Conservation (phyloP, 306 rosid genomes). For the Chamaecrista fasciculata region DNA sequence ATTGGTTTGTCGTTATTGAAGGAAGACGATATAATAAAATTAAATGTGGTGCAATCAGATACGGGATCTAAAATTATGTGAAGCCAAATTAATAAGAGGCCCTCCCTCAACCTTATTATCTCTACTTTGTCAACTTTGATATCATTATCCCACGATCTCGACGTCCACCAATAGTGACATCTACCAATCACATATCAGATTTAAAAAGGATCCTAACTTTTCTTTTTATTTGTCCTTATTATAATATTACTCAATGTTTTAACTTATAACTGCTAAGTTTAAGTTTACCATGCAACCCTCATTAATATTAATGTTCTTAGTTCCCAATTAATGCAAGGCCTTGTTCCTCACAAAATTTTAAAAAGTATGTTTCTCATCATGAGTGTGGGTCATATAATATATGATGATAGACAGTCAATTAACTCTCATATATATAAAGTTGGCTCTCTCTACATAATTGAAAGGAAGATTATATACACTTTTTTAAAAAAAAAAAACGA, state of each 20-base stretch:
- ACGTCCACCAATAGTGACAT: constrained; percentile 42
- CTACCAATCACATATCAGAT: neutral
- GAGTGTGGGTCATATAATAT: neutral
- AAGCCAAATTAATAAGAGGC: constrained; percentile 28
- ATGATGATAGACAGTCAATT: too few species aligned
- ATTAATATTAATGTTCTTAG: neutral
- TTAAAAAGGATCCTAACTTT: neutral
- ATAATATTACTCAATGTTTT: neutral
- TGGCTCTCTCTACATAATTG: too few species aligned
- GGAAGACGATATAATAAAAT: constrained; percentile 37
- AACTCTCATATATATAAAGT: too few species aligned
- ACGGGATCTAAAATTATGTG: constrained; percentile 17
- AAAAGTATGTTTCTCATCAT: neutral
- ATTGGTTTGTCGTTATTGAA: constrained; percentile 54
- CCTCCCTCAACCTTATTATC: constrained; percentile 47
- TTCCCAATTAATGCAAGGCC: neutral
- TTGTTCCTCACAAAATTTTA: neutral
- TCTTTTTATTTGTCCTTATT: constrained; percentile 1
- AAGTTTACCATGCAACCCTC: constrained; percentile 28
- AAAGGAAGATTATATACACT: too few species aligned
- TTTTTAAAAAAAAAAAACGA: too few species aligned
- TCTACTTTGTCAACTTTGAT: constrained; percentile 41
- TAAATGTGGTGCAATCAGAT: constrained; percentile 29
- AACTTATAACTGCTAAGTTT: too few species aligned
- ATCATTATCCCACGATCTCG: constrained; percentile 42